Evolutionary conservation across 352 stramenopile genomes (phyloP).

Genomic region (Phytophthora meadii): DNA sequence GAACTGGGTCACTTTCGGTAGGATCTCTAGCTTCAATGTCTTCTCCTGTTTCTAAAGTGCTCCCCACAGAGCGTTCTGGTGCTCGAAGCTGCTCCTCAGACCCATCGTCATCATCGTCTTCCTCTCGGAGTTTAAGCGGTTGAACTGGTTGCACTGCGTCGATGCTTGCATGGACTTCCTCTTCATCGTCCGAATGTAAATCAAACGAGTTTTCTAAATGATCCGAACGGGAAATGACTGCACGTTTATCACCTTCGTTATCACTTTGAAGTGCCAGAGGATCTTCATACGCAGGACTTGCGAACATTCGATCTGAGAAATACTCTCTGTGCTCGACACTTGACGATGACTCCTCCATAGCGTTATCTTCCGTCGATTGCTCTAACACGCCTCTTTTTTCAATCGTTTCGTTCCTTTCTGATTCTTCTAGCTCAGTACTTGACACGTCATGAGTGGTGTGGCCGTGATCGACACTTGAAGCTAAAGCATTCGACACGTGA

Average conservation of each 20-base stretch:
- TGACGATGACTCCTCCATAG: conserved; percentile 10
- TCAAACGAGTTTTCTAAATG: conserved; percentile 25
- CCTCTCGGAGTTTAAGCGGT: conserved; percentile 2
- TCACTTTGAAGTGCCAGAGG: background rate
- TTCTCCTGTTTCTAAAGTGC: background rate
- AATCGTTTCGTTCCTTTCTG: background rate
- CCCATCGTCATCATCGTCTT: conserved; percentile 22
- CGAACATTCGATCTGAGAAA: background rate
- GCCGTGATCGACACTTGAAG: background rate
- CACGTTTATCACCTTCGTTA: conserved; percentile 1
- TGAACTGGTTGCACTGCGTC: conserved; percentile 2
- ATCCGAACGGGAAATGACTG: conserved; percentile 1
- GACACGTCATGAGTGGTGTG: background rate
- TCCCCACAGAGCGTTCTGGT: conserved; percentile 13
- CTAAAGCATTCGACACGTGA: background rate
- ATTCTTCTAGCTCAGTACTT: background rate
- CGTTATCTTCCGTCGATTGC: no score
- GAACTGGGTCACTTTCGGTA: background rate
- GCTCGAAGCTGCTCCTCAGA: conserved; percentile 33
- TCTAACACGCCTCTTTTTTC: background rate
- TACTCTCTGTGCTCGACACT: background rate
- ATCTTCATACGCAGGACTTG: background rate
- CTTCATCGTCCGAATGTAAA: conserved; percentile 7
- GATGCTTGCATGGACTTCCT: background rate
- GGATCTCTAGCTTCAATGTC: background rate